Base-by-base conservation (phyloP, 106 monocot species). In the Dioscorea dumetorum region DNA sequence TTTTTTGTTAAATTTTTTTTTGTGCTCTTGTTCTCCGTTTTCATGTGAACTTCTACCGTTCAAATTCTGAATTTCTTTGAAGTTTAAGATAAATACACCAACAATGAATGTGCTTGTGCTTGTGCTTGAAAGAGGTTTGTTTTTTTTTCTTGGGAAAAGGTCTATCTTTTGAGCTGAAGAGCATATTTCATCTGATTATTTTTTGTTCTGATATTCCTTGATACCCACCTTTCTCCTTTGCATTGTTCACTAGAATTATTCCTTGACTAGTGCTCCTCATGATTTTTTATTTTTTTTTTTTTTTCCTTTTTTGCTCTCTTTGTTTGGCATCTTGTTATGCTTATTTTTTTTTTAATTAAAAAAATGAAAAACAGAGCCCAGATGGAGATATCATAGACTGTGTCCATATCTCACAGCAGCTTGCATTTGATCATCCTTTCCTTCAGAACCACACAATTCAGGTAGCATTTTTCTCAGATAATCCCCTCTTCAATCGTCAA, bases 371-470 rank as follows among this genome's bases (percentile, higher is more conserved):
- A 8, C 83, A 87, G 87, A 87, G 87, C 62, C 83, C 87, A 68
- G 87, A 87, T 83, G 87, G 87, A 57, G 87, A 87, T 79, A 66
- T 83, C n/a, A 87, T 87, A 63, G 87, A 87, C 49, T 87, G 87
- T 33, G 80, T 87, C 12, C 77, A 80, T 50, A 48, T 87, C 67
- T 74, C 76, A 24, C 76, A 67, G 49, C 87, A 87, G 59, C 83
- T 72, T 24, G 80, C 87, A 24, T 80, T 87, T 66, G 87, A 87
- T 67, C 82, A 87, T 49, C 83, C 87, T 57, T 75, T 77, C 60
- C 67, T 87, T 49, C 77, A 77, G 70, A 80, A 87, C 72, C 87
- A 87, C 87, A 83, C 82, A 50, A 71, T 87, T 72, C 80, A 83
- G 87, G 87, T 87, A 49, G 41, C 28, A 28, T 28, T 28, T 28